Base-by-base conservation (phyloP, 1,139 yeast genomes). In the Debaryomycetaceae sp. region DNA sequence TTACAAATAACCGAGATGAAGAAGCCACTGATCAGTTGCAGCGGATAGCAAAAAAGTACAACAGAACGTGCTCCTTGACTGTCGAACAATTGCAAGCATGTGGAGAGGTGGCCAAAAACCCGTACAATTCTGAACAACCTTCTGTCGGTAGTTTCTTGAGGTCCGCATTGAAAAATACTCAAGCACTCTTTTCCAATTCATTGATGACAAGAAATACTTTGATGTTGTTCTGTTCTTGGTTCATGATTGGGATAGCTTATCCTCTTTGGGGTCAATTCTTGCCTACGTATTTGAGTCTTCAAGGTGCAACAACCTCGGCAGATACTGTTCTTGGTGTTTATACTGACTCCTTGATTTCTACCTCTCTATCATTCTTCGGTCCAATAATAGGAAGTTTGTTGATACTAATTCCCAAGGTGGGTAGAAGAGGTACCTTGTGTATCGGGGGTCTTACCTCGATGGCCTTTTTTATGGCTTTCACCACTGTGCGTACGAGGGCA, bases 261-360 rank as follows among this genome's bases (percentile, higher is more conserved):
- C 76, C 81, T 13, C 63, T 76, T 35, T 80, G 72, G 59, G 68
- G 75, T 48, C 75, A 74, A 39, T 80, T 80, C 61, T 58, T 80
- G 38, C 80, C 80, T 36, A 62, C 65, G 39, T 78, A 74, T 55
- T 59, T 80, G 36, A 70, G 68, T 6, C 61, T 69, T 22, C 69
- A 76, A 53, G 81, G 83, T 34, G 78, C 36, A 17, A 22, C 30
- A 63, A 55, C 63, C 40, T 67, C 69, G 9, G 46, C 46, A 17
- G 20, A 17, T 17, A 51, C 58, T n/a, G 44, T 47, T 41, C 68
- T 66, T n/a, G 13, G 13, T 31, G 63, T 61, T 31, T 68, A 66
- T 49, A 55, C 70, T 24, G 70, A 68, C 53, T 55, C 60, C 42
- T 57, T 62, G 24, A 60, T 67, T 43, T 52, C 65, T 44, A 63